Percentiles rank a stretch among this genome's conserved stretches.
These are phyloP conservation scores for Warburgia ugandensis DNA, from an alignment of 164 flowering plant species.

Conservation along the genomic window DNA sequence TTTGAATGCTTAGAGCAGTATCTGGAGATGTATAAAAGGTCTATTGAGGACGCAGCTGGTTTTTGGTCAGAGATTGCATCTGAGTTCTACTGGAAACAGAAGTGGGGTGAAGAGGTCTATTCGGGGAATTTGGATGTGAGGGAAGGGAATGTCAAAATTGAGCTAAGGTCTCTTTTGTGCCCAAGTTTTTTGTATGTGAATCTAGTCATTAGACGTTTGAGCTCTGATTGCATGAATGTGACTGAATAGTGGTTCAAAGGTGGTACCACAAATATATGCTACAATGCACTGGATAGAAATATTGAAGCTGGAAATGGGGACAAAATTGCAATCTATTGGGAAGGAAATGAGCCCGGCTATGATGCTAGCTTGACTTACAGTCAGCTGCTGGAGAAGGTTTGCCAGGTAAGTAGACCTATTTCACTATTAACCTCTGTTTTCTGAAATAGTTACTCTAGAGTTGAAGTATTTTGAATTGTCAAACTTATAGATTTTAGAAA, in stretches of 20 bases:
- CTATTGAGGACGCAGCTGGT: conserved; percentile 79
- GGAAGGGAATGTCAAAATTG: conserved; percentile 60
- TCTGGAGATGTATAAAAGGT: conserved; percentile 74
- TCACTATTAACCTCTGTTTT: no score
- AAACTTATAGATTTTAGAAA: not conserved
- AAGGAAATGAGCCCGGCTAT: conserved; percentile 71
- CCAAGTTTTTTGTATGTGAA: not conserved
- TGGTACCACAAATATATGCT: conserved; percentile 85
- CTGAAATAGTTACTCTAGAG: no score
- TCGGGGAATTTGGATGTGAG: conserved; percentile 72
- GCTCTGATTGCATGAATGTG: no score
- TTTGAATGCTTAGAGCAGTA: no score
- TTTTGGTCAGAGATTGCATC: conserved; percentile 93
- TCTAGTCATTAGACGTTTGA: no score
- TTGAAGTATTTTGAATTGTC: no score
- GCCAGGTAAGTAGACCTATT: conserved; percentile 65
- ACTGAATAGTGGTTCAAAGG: conserved; percentile 99
- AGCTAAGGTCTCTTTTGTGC: conserved; percentile 35
- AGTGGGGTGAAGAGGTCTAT: conserved; percentile 55
- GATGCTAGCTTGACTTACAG: conserved; percentile 61
- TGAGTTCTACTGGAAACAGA: conserved; percentile 70
- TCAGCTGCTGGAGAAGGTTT: conserved; percentile 66
- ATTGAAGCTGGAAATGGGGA: conserved; percentile 69
- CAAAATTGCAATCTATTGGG: conserved; percentile 82
- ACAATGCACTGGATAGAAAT: conserved; percentile 82